Evolutionary conservation across 2,329 filamentous ascomycete genomes (phyloP).

Genomic region (Furcasterigmium furcatum): DNA sequence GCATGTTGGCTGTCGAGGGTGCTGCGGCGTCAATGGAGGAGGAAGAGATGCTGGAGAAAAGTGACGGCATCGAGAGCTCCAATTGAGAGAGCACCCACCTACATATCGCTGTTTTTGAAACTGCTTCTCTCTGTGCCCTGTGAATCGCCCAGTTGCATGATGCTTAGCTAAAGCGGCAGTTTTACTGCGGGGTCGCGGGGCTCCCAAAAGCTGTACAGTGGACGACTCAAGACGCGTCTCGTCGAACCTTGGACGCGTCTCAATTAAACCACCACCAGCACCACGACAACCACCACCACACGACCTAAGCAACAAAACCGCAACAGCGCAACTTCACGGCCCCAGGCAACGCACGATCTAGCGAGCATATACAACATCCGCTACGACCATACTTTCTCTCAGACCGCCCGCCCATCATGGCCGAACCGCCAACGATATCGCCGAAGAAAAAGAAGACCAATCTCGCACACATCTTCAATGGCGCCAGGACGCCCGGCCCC

Average conservation of each 20-base stretch:
- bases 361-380: too few relatives aligned
- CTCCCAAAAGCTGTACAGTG: not conserved
- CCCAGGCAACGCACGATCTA: too few relatives aligned
- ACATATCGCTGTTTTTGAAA: not conserved
- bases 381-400: too few relatives aligned
- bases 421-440: constrained; percentile 5
- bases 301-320: not conserved
- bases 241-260: constrained; percentile 8
- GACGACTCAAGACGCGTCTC: constrained; percentile 3
- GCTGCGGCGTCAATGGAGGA: not conserved
- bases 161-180: not conserved
- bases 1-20: not conserved
- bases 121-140: too few relatives aligned
- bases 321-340: too few relatives aligned
- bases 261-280: constrained; percentile 10
- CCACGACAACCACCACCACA: not conserved
- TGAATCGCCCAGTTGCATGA: too few relatives aligned
- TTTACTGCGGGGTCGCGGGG: not conserved
- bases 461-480: constrained; percentile 30
- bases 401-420: not conserved
- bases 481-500: constrained; percentile 26
- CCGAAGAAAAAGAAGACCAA: constrained; percentile 21
- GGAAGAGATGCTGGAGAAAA: not conserved
- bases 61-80: not conserved
- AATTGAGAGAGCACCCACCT: too few relatives aligned